phyloP scores from a whole-genome alignment of 768 basidiomycete genomes.

The Tubosaeta sp. region DNA sequence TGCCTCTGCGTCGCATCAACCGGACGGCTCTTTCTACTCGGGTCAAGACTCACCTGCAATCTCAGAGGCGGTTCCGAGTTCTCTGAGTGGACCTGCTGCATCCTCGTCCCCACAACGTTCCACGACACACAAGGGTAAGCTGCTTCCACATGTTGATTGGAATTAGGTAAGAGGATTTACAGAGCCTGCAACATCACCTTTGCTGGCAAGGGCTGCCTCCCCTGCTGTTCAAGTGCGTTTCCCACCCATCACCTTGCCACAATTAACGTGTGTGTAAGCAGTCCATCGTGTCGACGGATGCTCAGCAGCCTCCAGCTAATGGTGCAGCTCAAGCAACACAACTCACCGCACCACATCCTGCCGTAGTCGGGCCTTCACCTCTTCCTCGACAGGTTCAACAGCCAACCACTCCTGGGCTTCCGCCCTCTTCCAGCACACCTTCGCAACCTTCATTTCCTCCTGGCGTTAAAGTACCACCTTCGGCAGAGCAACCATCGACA shows the following conservation, averaged over 20 bases:
- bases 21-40: conserved; percentile 65
- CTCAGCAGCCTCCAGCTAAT: conserved; percentile 37
- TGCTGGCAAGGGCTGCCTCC: conserved; percentile 39
- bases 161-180: conserved; percentile 18
- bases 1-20: conserved; percentile 60
- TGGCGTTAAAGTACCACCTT: conserved; percentile 55
- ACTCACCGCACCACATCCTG: conserved; percentile 28
- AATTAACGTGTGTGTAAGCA: conserved; percentile 26
- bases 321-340: conserved; percentile 27
- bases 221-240: conserved; percentile 41
- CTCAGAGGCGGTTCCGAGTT: conserved; percentile 56
- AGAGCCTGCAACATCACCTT: conserved; percentile 47
- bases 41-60: conserved; percentile 68
- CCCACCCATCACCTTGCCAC: conserved; percentile 1
- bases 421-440: conserved; percentile 10
- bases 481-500: conserved; percentile 36
- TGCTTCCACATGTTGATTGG: conserved; percentile 12
- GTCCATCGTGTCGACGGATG: conserved; percentile 36
- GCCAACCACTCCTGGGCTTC: conserved; percentile 25
- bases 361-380: conserved; percentile 41
- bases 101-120: conserved; percentile 59
- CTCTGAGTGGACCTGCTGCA: conserved; percentile 44
- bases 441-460: conserved; percentile 55
- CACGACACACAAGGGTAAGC: conserved; percentile 46
- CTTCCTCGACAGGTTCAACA: conserved; percentile 48